Evolutionary conservation across 768 basidiomycete species (phyloP), one percentile per base, ranked within the genome.

Genomic region (Chiua virens): DNA sequence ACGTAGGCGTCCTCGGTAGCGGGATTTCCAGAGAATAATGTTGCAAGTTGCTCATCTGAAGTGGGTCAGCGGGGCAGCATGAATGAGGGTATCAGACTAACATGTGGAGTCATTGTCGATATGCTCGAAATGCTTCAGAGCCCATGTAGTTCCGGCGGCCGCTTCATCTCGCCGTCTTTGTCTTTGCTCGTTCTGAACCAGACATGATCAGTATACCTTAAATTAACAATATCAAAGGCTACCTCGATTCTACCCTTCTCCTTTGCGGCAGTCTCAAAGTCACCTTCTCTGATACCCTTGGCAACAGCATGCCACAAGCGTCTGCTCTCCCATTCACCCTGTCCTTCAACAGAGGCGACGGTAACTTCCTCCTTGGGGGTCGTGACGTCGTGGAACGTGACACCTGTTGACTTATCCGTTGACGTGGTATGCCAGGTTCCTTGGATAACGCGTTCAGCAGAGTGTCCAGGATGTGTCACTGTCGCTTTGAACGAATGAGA

Each of bases 201-300:
- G 23, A 42, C n/a, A n/a, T 25, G 8, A 22, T 55, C 15, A 55
- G 5, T 2, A 35, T 7, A 28, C 41, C 4, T 13, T 13, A 2
- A 8, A 23, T 25, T 10, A 18, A 15, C 3, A 23, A 23, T 13
- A 22, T 9, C 13, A 23, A 20, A 34, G 30, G 1, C 71, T 52
- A 89, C 92, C 87, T 98, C 96, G 42, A 98, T 93, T 70, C 84
- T 79, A 42, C 77, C 79, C 83, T 99, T 98, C 66, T 94, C 96
- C 58, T 71, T 75, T 53, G 87, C 87, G 4, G 96, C 96, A n/a
- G 76, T 71, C 45, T 99, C 96, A 65, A 93, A 98, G 63, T 98
- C 92, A 14, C 91, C 89, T 51, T 86, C 87, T 49, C 87, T 73
- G 53, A 98, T 98, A 14, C 96, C 96, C 66, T 88, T 89, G 20